A percentile compares a stretch with the other conserved stretches of the same genome.
Conservation (phyloP, 768 basidiomycete species). For the Dacryopinax spathularia region DNA sequence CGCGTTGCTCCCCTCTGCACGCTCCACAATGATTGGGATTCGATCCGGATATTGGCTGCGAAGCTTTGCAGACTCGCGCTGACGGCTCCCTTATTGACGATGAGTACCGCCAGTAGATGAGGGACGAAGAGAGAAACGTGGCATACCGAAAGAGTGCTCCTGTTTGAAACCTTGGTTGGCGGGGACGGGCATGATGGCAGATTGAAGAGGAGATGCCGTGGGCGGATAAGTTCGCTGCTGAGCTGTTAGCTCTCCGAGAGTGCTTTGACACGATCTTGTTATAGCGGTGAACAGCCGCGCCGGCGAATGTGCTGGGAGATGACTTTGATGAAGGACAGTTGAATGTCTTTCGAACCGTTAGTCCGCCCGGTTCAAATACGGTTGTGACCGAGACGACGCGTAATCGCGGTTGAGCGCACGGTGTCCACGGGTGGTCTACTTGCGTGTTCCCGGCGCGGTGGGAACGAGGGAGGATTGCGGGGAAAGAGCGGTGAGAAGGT, state of each 20-base stretch:
- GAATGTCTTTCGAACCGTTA: not conserved
- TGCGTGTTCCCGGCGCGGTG: no score
- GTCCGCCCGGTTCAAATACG: not conserved
- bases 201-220: not conserved
- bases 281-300: not conserved
- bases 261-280: not conserved
- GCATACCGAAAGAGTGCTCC: not conserved
- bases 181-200: not conserved
- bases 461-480: no score
- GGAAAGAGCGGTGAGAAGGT: no score
- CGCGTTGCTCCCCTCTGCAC: not conserved
- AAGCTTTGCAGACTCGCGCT: not conserved
- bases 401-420: not conserved
- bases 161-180: not conserved
- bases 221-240: not conserved
- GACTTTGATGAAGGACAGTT: not conserved
- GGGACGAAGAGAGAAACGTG: not conserved
- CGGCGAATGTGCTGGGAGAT: not conserved
- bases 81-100: not conserved
- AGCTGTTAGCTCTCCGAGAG: no score
- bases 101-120: not conserved
- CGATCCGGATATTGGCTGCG: not conserved
- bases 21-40: conserved; percentile 1
- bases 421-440: not conserved
- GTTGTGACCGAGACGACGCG: not conserved